Base-by-base conservation (phyloP, 495 filamentous ascomycete genomes). In the Hypoxylon fragiforme region DNA sequence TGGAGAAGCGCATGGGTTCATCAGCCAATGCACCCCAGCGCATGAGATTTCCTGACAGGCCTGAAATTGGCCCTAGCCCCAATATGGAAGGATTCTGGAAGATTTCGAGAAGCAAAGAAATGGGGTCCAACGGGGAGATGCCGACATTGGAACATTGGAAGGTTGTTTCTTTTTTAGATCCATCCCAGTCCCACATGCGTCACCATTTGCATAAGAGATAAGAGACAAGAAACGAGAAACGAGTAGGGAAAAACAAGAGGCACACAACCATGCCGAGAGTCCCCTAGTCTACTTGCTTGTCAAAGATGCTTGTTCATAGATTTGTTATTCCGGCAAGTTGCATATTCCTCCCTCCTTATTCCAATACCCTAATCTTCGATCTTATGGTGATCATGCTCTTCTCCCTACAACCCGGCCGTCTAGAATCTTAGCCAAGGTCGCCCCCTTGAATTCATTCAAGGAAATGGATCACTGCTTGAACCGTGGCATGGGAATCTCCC, bases 401-500 rank as follows among this genome's bases (percentile, higher is more conserved):
- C 43, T 57, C 49, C 36, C 53, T 35, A 34, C 35, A 24, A 24
- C 36, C 36, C 38, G 48, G 43, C 19, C 15, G 30, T 20, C 22
- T 51, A 11, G n/a, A n/a, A n/a, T n/a, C 15, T 22, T 20, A 35
- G 28, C 16, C 41, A 53, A 39, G 9, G 43, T 26, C 28, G 20
- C 37, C 21, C 45, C 43, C 37, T 55, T 35, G 31, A 41, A 18
- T 41, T 19, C 15, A 43, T 21, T 39, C 38, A 48, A 34, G 43
- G 42, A 42, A 49, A 52, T 51, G 37, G 51, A 54, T 46, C 53
- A 44, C 54, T 58, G 43, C 54, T 50, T 63, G 54, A 47, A 50
- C 59, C 53, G 59, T 62, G 59, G 45, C 51, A 57, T 48, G 53
- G 47, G 38, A 57, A 57, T 56, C 57, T 61, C 57, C 57, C 57